Base-by-base conservation (phyloP, 495 filamentous ascomycete genomes). In the Penicillium waksmanii region DNA sequence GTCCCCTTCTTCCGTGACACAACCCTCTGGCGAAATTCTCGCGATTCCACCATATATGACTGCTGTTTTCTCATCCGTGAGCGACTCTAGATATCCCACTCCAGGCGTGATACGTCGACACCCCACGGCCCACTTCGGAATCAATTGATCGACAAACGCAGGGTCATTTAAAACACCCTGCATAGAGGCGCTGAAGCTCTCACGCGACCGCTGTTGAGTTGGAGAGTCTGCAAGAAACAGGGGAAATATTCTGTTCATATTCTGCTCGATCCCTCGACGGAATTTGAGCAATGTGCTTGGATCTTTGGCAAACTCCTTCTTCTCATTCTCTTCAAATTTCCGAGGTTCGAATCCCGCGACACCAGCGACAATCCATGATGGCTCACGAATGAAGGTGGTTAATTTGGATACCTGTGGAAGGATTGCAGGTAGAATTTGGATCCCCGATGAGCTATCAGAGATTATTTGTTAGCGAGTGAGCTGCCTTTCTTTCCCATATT, bases 371-470 rank as follows among this genome's bases (percentile, higher is more conserved):
- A 65, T 40, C 62, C 62, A 61, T 5, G 58, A 53, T 12, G 62
- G 57, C 12, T 43, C 49, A 5, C 62, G 57, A 36, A 61, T 61
- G 40, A 65, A 65, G 5, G 54, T 60, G 2, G 49, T 61, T 9
- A 49, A 33, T 19, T 56, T 56, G 12, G 25, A 25, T 18, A 80
- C 77, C 0, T 67, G 23, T 21, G 79, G 78, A 51, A 83, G 82
- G 7, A 88, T 78, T 7, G 79, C 76, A 0, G 84, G 82, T 7
- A 87, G 75, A 10, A 88, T 72, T 57, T 88, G 84, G 33, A 70
- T 66, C 4, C 61, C 68, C 23, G 67, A 73, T 10, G 61, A 78
- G 13, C 51, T 52, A n/a, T 6, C 17, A 18, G 5, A 44, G 10
- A 44, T 38, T 8, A 5, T n/a, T 11, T 13, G 5, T 51, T 17